Conservation (phyloP, 345 rosid species). For the Citrus reticulata region DNA sequence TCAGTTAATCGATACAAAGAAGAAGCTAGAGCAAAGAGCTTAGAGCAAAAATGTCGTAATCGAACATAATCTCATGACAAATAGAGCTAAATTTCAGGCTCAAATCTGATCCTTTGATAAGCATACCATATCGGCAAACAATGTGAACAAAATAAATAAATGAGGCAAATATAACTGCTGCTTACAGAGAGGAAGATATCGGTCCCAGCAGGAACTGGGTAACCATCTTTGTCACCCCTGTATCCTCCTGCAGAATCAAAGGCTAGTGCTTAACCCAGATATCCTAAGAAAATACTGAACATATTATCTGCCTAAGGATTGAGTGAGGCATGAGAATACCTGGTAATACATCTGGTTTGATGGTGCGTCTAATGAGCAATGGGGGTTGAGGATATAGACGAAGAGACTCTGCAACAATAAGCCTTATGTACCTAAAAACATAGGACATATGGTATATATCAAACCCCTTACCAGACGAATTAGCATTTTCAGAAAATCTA, state of each 20-base stretch:
- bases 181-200: conserved; percentile 89
- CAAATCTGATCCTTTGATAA: not conserved
- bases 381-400: conserved; percentile 97
- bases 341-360: conserved; percentile 67
- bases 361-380: conserved; percentile 75
- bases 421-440: conserved; percentile 64
- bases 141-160: not conserved
- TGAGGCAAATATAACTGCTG: not conserved
- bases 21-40: not conserved
- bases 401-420: conserved; percentile 80
- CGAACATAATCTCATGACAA: not conserved
- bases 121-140: not conserved
- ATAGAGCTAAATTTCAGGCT: not conserved
- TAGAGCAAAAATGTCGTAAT: not conserved
- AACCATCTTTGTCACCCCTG: conserved; percentile 70
- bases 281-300: not conserved
- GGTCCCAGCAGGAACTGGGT: conserved; percentile 72
- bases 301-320: not conserved
- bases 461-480: not conserved
- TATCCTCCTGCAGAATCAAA: conserved; percentile 63
- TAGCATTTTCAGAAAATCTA: not conserved
- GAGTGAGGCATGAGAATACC: conserved; percentile 36
- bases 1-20: not conserved
- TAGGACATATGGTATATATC: conserved; percentile 6
- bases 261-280: not conserved